Conservation (phyloP, 371 early-diverging fungal species). For the Mortierella sp. region DNA sequence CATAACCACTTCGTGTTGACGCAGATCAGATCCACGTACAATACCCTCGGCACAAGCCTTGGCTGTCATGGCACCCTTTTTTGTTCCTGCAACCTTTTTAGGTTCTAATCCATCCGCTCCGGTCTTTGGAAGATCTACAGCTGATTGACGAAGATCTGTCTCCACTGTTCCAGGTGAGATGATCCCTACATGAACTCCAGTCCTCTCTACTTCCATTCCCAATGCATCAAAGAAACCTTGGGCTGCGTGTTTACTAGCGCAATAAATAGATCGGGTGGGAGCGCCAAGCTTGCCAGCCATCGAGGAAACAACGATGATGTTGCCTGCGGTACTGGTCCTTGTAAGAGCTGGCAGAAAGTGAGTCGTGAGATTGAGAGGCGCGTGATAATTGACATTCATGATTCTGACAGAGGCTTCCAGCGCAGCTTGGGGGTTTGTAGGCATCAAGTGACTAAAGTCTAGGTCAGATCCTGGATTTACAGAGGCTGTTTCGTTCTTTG, state of each 20-base stretch:
- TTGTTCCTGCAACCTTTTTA: conserved; percentile 64
- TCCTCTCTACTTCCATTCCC: conserved; percentile 77
- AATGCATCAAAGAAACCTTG: conserved; percentile 90
- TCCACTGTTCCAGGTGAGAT: conserved; percentile 85
- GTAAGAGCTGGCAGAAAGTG: conserved; percentile 72
- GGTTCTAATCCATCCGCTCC: neutral
- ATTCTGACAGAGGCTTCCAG: conserved; percentile 42
- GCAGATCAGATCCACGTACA: conserved; percentile 70
- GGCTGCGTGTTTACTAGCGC: conserved; percentile 86
- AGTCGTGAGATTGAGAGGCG: conserved; percentile 71
- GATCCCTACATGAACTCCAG: conserved; percentile 74
- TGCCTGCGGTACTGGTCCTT: conserved; percentile 61
- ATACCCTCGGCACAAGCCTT: conserved; percentile 70
- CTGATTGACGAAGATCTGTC: conserved; percentile 78
- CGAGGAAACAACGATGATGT: conserved; percentile 83
- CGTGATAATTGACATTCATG: conserved; percentile 71
- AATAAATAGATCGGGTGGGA: conserved; percentile 87
- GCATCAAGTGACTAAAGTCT: conserved; percentile 24
- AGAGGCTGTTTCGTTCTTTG: neutral
- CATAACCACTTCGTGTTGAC: conserved; percentile 70
- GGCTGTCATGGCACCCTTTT: conserved; percentile 73
- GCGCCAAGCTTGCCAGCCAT: conserved; percentile 85
- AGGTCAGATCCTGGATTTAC: neutral
- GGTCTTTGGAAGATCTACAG: conserved; percentile 67
- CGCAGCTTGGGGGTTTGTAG: conserved; percentile 23